Evolutionary conservation across 495 filamentous ascomycete genomes (phyloP).

Genomic region (Lophiostoma macrostomum): DNA sequence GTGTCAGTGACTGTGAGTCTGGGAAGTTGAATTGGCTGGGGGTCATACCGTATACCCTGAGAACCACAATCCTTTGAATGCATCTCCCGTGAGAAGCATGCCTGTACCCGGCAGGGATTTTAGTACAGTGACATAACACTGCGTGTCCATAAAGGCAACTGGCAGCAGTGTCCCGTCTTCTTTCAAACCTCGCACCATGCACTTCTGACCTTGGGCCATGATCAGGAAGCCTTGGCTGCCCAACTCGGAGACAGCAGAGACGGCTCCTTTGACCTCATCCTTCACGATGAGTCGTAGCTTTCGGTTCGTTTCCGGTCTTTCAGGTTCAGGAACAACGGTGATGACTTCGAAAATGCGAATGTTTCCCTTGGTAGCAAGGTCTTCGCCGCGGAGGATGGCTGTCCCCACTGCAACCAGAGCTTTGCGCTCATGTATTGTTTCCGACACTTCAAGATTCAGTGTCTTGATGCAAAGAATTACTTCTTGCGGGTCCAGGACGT

Average conservation of each 20-base stretch:
- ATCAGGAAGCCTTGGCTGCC: conserved; percentile 92
- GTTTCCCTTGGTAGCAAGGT: conserved; percentile 76
- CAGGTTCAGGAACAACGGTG: conserved; percentile 84
- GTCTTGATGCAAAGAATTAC: conserved; percentile 76
- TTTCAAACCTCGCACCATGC: conserved; percentile 92
- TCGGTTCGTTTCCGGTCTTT: conserved; percentile 74
- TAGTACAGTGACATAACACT: conserved; percentile 77
- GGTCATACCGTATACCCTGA: conserved; percentile 85
- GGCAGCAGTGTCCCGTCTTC: conserved; percentile 89
- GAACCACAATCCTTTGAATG: conserved; percentile 91
- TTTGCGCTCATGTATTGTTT: conserved; percentile 79
- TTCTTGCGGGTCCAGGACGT: conserved; percentile 62
- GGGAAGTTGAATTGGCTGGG: conserved; percentile 17
- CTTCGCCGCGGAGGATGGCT: conserved; percentile 77
- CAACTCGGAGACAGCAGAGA: conserved; percentile 79
- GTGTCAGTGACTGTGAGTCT: not conserved
- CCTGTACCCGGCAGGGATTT: conserved; percentile 81
- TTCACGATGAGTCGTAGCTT: conserved; percentile 81
- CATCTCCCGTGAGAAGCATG: conserved; percentile 80
- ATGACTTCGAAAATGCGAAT: conserved; percentile 92
- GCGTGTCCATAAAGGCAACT: conserved; percentile 97
- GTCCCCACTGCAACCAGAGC: conserved; percentile 83
- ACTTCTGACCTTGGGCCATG: conserved; percentile 91
- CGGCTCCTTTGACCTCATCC: conserved; percentile 90
- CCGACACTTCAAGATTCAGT: conserved; percentile 82